Evolutionary conservation across 2,329 filamentous ascomycete species (phyloP), one percentile per base, ranked within the genome.

Genomic region (Pseudogymnoascus sp.): DNA sequence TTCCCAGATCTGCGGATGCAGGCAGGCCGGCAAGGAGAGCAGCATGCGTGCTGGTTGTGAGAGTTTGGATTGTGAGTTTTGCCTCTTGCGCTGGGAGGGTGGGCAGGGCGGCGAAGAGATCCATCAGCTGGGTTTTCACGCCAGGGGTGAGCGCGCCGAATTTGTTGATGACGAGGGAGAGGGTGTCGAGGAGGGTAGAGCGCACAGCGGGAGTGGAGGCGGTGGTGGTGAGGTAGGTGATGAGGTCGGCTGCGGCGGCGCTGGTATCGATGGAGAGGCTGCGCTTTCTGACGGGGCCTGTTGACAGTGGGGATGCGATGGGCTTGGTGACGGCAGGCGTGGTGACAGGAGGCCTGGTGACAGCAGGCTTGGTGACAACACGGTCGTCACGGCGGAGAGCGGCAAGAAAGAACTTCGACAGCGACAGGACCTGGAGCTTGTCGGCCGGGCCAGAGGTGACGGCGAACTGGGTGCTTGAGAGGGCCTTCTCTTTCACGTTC

Each of bases 161-260:
- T 38, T 74, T 74, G 60, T 72, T 73, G 11, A 74, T 64, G 0
- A 72, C 53, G 4, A 74, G 62, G 42, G 73, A 70, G 2, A 72
- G 42, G 26, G 69, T 65, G 23, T 64, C 66, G 4, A 72, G 60
- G 60, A 71, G 70, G 10, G 23, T n/a, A 11, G 50, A 57, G 31
- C 50, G 50, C 7, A 57, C 10, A 1, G 31, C 1, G 1, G 50
- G 11, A 4, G 50, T n/a, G 50, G 13, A 28, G 23, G 23, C 23
- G 23, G 23, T 28, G 4, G 21, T 57, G 23, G 31, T 9, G 13
- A 57, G 50, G 50, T 28, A 57, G 4, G 23, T 33, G 50, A 57
- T 11, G 21, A 57, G 50, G 31, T 57, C 31, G 19, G 15, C n/a
- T 15, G 10, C 50, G 15, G 50, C 50, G n/a, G 23, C 31, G 3